Base-by-base conservation (phyloP, 176 grass and related monocot genomes). In the Oryza australiensis region DNA sequence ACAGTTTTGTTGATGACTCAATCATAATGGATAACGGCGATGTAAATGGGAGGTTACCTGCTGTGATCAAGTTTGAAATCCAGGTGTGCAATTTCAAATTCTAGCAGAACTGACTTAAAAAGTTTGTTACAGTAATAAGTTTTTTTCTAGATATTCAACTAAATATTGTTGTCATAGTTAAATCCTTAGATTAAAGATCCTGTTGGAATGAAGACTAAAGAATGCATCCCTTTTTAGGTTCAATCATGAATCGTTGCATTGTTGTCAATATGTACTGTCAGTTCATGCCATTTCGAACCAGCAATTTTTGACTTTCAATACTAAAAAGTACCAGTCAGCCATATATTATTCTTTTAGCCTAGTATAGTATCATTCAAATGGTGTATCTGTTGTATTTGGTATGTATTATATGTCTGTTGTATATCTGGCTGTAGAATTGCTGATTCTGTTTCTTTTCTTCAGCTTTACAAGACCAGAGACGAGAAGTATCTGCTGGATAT, bases 391-490 rank as follows among this genome's bases (percentile, higher is more conserved):
- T 22, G 26, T 12, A 10, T 9, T 33, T 64, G 22, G 32, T 38
- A 33, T 76, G 18, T 64, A 64, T 62, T 62, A 60, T 29, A 42
- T 62, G 62, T 62, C 12, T 57, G 72, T 22, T 60, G 1, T 77
- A n/a, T 75, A 27, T 72, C 73, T 69, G 18, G 2, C 13, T 24
- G 64, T 64, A 18, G 63, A 68, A 70, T 28, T 57, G n/a, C 34
- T 85, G 30, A 72, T 65, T 68, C 33, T 33, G 12, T 64, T 83
- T 33, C 28, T 83, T 26, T 80, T 70, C 49, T 86, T 68, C 81
- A 99, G 96, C 89, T 99, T 67, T 99, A 95, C 89, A 99, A 86
- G 87, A 91, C 93, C 1, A 95, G 60, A 60, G 95, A 99, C 15
- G 91, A 92, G 2, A 94, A 90, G 80, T 99, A 99, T 82, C 93